These are phyloP conservation scores for Russula ochroleuca DNA, from an alignment of 768 basidiomycete species.

Conservation along the genomic window DNA sequence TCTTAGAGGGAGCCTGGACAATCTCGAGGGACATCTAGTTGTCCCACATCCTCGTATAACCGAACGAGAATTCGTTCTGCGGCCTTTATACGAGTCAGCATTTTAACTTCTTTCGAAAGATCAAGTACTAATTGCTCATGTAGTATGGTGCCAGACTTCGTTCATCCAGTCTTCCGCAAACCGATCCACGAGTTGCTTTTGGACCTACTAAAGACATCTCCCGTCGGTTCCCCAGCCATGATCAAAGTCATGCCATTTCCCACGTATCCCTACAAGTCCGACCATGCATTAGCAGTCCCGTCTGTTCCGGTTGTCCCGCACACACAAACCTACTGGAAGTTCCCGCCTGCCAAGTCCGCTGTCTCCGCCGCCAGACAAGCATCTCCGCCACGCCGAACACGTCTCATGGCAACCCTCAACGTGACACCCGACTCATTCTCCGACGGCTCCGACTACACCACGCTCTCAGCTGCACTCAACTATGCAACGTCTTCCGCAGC, in stretches of 20 bases:
- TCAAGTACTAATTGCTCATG: background rate
- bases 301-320: constrained; percentile 25
- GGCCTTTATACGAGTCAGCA: constrained; percentile 83
- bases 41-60: constrained; percentile 77
- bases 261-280: constrained; percentile 40
- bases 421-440: constrained; percentile 96
- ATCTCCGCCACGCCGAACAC: constrained; percentile 42
- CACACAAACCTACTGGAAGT: constrained; percentile 51
- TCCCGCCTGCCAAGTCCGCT: constrained; percentile 31
- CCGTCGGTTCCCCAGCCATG: constrained; percentile 46
- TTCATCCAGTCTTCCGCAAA: constrained; percentile 57
- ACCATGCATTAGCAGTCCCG: constrained; percentile 24
- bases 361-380: constrained; percentile 20
- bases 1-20: constrained; percentile 43
- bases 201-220: constrained; percentile 36
- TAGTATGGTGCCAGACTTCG: constrained; percentile 75
- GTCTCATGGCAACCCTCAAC: constrained; percentile 91
- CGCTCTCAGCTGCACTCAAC: constrained; percentile 48
- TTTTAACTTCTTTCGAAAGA: constrained; percentile 1
- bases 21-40: constrained; percentile 63
- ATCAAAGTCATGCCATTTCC: constrained; percentile 75
- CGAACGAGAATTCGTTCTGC: constrained; percentile 89
- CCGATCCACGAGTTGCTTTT: constrained; percentile 46
- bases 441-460: constrained; percentile 64
- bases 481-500: constrained; percentile 49